Evolutionary conservation across 805 yeast species (phyloP), one percentile per base, ranked within the genome.

Genomic region (Lachancea dasiensis): DNA sequence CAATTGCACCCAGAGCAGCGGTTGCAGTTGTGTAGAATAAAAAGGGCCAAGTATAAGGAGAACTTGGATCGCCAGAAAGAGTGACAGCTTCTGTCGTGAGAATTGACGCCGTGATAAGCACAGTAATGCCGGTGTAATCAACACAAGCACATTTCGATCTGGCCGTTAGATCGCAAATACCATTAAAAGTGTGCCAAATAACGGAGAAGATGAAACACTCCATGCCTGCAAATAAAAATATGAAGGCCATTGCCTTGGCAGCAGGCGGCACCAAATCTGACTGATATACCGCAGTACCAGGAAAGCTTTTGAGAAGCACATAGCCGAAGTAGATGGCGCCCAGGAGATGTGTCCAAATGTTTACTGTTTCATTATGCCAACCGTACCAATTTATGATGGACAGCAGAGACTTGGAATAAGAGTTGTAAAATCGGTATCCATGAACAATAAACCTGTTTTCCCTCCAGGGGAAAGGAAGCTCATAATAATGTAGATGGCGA

Each of bases 51-150:
- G 41, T 44, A 27, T 44, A 44, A 19, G 44, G 23, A 3, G 69
- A 50, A 44, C 73, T 73, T 6, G 67, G 45, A 13, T 56, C 31
- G 16, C 48, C 47, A 54, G 75, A 79, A 36, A 90, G 70, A 1
- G 89, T 72, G 14, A 85, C 75, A 59, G 85, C 87, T 60, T 90
- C 95, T 0, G 90, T 81, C 3, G 95, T 77, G 31, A 92, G 66
- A 31, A 92, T 82, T 2, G 95, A 84, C 11, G 95, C 90, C 0
- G 95, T 82, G 50, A 90, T 89, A 47, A 92, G 66, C 10, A 87
- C 72, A 0, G 97, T 86, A 48, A 90, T 90, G 2, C 98, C 98
- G 5, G 95, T 81, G 61, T 90, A 90, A 64, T 90, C 98, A 29
- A 89, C 77, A 60, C 98, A 92, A 0, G 96, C 96, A 63, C 84